phyloP scores from a whole-genome alignment of 164 flowering plant genomes.

The Stephania japonica region DNA sequence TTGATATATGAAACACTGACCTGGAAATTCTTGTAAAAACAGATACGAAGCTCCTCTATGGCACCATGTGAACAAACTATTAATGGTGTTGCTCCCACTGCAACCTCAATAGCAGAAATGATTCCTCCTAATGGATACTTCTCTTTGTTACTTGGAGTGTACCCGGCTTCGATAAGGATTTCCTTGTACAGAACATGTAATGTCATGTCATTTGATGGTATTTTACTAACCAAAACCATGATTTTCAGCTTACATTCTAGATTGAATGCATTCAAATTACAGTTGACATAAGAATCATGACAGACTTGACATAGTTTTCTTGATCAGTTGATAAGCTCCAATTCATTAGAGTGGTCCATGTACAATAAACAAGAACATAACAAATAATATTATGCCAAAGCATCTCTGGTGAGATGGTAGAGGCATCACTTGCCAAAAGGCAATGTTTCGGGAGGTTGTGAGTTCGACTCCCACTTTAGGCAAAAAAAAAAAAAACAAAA shows the following conservation, averaged over 20 bases:
- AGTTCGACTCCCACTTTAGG: too few species aligned
- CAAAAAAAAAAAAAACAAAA: neutral
- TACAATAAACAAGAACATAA: too few species aligned
- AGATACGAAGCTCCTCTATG: slow-evolving; percentile 60
- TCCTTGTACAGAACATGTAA: slow-evolving; percentile 30
- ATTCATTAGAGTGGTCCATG: too few species aligned
- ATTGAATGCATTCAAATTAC: too few species aligned
- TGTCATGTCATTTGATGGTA: neutral
- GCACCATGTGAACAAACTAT: slow-evolving; percentile 59
- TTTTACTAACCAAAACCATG: neutral
- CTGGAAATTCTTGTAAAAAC: slow-evolving; percentile 84
- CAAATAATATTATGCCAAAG: too few species aligned
- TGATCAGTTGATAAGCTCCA: too few species aligned
- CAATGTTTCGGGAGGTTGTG: too few species aligned
- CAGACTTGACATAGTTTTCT: too few species aligned
- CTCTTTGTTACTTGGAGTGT: slow-evolving; percentile 59
- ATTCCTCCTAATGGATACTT: slow-evolving; percentile 76
- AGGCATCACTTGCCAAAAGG: too few species aligned
- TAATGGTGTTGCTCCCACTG: slow-evolving; percentile 58
- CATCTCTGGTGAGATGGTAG: too few species aligned
- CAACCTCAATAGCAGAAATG: slow-evolving; percentile 66
- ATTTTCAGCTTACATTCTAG: too few species aligned
- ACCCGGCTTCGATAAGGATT: slow-evolving; percentile 68
- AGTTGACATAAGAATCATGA: too few species aligned
- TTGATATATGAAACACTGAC: slow-evolving; percentile 24